Evolutionary conservation across 129 eudicot genomes (phyloP), one percentile per base, ranked within the genome.

Genomic region (Silybum marianum): DNA sequence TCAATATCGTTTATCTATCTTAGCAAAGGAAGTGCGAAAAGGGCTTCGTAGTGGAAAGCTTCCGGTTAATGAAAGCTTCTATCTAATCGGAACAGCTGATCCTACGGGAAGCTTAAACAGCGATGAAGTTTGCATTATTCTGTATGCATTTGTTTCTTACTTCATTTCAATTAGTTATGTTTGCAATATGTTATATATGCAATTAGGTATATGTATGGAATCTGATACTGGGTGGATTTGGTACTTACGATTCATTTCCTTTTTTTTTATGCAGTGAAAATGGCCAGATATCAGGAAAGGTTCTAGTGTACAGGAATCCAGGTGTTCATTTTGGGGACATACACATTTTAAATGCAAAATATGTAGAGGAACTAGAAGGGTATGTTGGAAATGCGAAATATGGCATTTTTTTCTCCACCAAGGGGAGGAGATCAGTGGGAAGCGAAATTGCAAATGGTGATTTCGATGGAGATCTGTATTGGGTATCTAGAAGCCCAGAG

Each of bases 241-340:
- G 23, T 39, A 39, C 73, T 74, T 66, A n/a, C 67, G 42, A 72
- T 84, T 54, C 54, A 14, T 30, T 69, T 23, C 46, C 42, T 44
- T 78, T 48, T 39, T 70, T 22, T 4, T 10, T 48, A 13, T 83
- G 84, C 87, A 95, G 98, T 25, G 98, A 92, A 18, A 84, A 66
- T 23, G 98, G 98, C 3, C 98, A 84, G 78, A 72, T 92, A 25
- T 85, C 89, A 23, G 98, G 98, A 6, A 58, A 82, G 68, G 97
- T 92, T 30, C 80, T 95, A 40, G 97, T 95, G 2, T 92, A 95
- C 40, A 78, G 98, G 58, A 86, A 92, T 84, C 98, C 98, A 10
- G 97, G 98, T 8, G 32, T 95, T 63, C 97, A 95, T 80, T 87
- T 89, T 73, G 97, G 98, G 30, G 97, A 95, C 58, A 76, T 95